Conservation (phyloP, 2,329 filamentous ascomycete species). For the Paecilomyces sp. region DNA sequence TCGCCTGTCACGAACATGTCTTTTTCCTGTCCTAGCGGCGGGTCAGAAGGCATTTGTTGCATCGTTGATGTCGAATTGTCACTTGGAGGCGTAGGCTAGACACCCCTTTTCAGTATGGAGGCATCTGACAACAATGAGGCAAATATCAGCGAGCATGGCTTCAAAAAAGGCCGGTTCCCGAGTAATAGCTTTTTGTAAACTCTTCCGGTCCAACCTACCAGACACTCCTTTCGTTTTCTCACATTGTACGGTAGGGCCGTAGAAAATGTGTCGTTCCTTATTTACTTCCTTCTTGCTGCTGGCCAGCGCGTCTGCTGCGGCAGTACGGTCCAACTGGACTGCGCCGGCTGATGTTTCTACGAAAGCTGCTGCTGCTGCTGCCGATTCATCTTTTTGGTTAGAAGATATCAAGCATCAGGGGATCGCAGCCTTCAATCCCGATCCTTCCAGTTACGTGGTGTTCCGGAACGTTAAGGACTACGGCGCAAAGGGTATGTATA, state of each 20-base stretch:
- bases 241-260: background rate
- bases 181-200: background rate
- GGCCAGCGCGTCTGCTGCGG: background rate
- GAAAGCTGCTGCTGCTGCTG: constrained; percentile 6
- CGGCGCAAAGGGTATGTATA: constrained; percentile 19
- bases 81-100: background rate
- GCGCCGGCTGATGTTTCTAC: background rate
- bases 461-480: constrained; percentile 17
- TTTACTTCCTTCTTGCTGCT: background rate
- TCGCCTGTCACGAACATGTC: background rate
- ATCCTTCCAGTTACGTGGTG: constrained; percentile 2
- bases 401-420: constrained; percentile 27
- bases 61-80: background rate
- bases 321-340: background rate
- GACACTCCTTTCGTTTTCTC: background rate
- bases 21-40: background rate
- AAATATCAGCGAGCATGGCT: background rate
- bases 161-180: background rate
- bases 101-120: background rate
- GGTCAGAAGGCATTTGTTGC: background rate
- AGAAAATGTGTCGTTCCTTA: background rate
- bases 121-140: background rate
- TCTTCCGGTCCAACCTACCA: background rate
- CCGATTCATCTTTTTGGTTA: constrained; percentile 23
- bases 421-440: background rate